These are phyloP conservation scores for Trichoderma endophyticum DNA, from an alignment of 2,329 filamentous ascomycete genomes.

Conservation along the genomic window DNA sequence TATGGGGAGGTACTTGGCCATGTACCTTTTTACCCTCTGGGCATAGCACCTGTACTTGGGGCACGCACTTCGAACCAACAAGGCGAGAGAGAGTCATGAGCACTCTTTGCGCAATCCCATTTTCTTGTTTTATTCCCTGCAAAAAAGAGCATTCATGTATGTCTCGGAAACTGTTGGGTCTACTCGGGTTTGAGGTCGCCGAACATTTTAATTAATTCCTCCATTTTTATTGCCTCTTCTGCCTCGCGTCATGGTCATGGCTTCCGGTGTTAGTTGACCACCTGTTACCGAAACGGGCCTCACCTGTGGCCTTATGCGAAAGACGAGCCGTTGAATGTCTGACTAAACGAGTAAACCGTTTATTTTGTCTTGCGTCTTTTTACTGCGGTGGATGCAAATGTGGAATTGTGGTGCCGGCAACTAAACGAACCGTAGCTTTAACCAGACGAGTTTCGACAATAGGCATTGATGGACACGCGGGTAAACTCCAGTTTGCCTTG, in stretches of 20 bases:
- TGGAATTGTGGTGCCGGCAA: background rate
- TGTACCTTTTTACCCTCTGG: background rate
- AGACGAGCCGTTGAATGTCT: background rate
- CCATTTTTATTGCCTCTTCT: background rate
- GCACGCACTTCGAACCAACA: background rate
- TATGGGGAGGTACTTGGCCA: background rate
- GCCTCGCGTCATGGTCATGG: background rate
- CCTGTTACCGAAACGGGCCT: background rate
- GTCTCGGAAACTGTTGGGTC: background rate
- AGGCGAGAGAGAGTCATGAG: constrained; percentile 1
- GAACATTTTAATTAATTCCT: background rate
- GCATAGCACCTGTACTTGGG: background rate
- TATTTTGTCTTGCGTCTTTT: background rate
- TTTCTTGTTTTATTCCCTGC: background rate
- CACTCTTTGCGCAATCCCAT: background rate
- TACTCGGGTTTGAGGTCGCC: background rate
- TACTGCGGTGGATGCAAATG: background rate
- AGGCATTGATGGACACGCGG: background rate
- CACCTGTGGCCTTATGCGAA: background rate
- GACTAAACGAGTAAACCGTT: background rate
- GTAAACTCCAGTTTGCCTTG: background rate
- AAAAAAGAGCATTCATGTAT: background rate
- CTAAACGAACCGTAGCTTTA: background rate
- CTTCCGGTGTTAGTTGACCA: background rate
- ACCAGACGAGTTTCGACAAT: background rate